Conservation (phyloP, 345 rosid genomes). For the Gossypium sturtianum region DNA sequence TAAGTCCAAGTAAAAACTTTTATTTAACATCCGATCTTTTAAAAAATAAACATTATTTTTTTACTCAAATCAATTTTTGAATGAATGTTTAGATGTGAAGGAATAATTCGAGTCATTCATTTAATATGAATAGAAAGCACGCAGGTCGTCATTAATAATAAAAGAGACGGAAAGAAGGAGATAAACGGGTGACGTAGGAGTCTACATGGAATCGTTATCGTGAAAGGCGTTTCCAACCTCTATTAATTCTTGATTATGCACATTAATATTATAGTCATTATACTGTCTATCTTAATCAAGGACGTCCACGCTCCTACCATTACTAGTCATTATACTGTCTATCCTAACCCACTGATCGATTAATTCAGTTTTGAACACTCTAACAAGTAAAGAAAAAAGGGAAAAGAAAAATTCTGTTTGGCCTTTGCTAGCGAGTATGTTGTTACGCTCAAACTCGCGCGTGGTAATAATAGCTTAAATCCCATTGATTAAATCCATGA, state of each 20-base stretch:
- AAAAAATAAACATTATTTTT: too few species aligned
- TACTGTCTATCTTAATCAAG: not conserved
- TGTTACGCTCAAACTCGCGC: not conserved
- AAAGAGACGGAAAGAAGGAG: too few species aligned
- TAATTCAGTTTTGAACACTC: too few species aligned
- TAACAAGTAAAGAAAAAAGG: too few species aligned
- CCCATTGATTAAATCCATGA: not conserved
- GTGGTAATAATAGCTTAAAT: not conserved
- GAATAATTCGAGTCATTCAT: too few species aligned
- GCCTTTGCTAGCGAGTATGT: not conserved
- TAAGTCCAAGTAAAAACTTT: too few species aligned
- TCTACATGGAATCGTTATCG: not conserved
- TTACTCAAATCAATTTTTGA: too few species aligned
- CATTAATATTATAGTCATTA: too few species aligned
- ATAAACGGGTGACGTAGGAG: not conserved
- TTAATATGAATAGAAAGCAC: too few species aligned
- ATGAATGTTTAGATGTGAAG: too few species aligned
- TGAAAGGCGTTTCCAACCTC: not conserved
- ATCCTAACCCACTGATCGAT: too few species aligned
- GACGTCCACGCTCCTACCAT: not conserved
- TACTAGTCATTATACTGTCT: not conserved
- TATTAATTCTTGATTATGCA: not conserved
- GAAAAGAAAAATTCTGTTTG: not conserved
- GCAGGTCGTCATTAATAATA: too few species aligned
- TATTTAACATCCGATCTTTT: accelerated